phyloP scores from a whole-genome alignment of 495 filamentous ascomycete species.

The Glonium stellatum region DNA sequence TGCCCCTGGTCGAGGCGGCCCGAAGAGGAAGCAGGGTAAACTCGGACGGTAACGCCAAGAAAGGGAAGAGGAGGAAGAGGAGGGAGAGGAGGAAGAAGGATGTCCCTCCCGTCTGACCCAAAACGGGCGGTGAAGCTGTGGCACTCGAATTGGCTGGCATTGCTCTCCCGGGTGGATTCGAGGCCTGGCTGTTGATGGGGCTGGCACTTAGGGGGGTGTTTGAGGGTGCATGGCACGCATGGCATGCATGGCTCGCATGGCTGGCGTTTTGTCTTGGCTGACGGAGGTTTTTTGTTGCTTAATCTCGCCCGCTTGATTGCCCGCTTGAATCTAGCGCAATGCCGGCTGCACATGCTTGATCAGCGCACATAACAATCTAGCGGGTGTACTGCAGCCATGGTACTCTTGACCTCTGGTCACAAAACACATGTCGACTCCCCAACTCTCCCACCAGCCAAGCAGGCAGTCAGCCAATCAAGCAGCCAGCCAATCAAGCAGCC shows the following conservation, averaged over 20 bases:
- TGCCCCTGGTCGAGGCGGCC: not conserved
- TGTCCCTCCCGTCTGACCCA: not conserved
- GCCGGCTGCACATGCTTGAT: constrained; percentile 18
- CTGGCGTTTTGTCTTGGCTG: constrained; percentile 10
- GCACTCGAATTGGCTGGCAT: not conserved
- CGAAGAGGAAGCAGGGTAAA: not conserved
- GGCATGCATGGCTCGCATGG: too few species aligned
- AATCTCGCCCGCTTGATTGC: constrained; percentile 18
- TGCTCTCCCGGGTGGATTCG: too few species aligned
- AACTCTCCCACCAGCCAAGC: not conserved
- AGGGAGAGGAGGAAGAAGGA: not conserved
- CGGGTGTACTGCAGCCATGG: constrained; percentile 11
- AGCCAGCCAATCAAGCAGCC: too few species aligned
- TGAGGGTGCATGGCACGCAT: too few species aligned
- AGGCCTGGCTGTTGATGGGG: too few species aligned
- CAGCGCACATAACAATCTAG: constrained; percentile 15
- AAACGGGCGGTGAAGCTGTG: not conserved
- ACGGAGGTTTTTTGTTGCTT: constrained; percentile 11
- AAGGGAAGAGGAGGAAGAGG: not conserved
- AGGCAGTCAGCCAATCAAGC: too few species aligned
- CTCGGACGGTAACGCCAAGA: not conserved
- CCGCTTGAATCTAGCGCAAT: constrained; percentile 15
- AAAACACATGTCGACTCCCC: not conserved
- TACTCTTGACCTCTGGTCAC: constrained; percentile 3
- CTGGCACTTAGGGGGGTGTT: too few species aligned